Conservation (phyloP, 306 rosid genomes). For the Ormosia semicastrata region DNA sequence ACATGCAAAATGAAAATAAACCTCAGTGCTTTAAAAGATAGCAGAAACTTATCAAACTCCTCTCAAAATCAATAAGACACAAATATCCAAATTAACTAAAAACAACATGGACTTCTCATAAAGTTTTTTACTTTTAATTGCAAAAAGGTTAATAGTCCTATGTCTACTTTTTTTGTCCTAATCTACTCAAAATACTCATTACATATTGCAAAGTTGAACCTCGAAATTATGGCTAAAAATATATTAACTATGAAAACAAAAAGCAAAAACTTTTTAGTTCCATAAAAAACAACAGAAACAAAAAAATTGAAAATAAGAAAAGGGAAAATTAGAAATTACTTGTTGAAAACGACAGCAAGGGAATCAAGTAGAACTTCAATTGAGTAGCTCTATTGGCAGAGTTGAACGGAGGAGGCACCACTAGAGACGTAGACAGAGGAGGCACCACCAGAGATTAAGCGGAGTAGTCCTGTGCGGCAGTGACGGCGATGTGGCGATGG, state of each 20-base stretch:
- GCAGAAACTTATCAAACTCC: neutral
- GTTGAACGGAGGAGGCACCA: conserved; percentile 58
- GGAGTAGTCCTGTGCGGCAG: no score
- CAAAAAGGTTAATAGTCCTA: neutral
- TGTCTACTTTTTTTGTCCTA: neutral
- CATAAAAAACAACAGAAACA: neutral
- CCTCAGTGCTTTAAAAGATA: neutral
- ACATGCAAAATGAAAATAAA: neutral
- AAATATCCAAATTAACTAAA: neutral
- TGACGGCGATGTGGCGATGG: no score
- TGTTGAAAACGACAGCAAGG: conserved; percentile 64
- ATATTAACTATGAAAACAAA: no score
- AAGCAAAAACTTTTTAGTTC: no score
- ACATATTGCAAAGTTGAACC: no score
- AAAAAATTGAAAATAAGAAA: neutral
- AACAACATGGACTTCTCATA: neutral
- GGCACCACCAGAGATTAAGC: conserved; percentile 91
- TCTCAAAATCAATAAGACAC: neutral
- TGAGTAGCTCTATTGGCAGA: conserved; percentile 71
- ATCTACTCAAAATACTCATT: neutral
- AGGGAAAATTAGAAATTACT: conserved; percentile 22
- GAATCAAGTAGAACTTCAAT: conserved; percentile 71
- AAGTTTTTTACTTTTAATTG: neutral
- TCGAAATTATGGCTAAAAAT: no score
- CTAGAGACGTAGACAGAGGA: no score